These are phyloP conservation scores for Aplosporella prunicola DNA, from an alignment of 2,329 filamentous ascomycete genomes.

Conservation along the genomic window DNA sequence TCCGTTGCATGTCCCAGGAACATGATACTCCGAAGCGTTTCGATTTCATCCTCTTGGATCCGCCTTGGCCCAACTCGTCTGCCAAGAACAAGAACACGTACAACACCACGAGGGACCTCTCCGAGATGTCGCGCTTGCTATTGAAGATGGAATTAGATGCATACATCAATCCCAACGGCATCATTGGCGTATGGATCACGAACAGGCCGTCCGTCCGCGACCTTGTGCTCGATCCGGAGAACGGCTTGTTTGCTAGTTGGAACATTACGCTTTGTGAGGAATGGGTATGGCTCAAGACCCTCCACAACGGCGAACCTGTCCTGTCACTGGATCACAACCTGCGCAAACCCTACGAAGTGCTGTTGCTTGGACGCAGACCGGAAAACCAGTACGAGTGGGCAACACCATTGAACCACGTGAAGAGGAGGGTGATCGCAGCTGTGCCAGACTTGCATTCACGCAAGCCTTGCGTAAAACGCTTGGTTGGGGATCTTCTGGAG, in stretches of 20 bases:
- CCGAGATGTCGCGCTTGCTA: constrained; percentile 37
- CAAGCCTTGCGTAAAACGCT: constrained; percentile 59
- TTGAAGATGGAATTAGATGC: constrained; percentile 38
- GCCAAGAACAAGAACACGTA: constrained; percentile 53
- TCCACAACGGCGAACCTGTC: constrained; percentile 54
- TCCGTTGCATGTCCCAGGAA: constrained; percentile 27
- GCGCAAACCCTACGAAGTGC: constrained; percentile 70
- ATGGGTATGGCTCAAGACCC: constrained; percentile 74
- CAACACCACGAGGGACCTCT: constrained; percentile 38
- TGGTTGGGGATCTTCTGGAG: constrained; percentile 49
- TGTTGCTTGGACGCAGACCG: constrained; percentile 39
- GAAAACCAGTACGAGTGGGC: constrained; percentile 7
- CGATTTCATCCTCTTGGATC: constrained; percentile 62
- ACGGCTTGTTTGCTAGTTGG: constrained; percentile 57
- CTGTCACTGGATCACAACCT: constrained; percentile 50
- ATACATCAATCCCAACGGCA: constrained; percentile 25
- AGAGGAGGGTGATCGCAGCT: constrained; percentile 52
- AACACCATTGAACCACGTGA: constrained; percentile 20
- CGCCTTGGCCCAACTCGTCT: constrained; percentile 74
- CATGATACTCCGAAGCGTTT: constrained; percentile 44
- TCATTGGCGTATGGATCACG: constrained; percentile 69
- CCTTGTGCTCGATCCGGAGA: constrained; percentile 43
- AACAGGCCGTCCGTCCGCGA: constrained; percentile 54
- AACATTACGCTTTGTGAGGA: constrained; percentile 56
- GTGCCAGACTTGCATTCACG: constrained; percentile 70